Evolutionary conservation across 352 stramenopile genomes (phyloP).

Genomic region (Globisporangium camurandrum): DNA sequence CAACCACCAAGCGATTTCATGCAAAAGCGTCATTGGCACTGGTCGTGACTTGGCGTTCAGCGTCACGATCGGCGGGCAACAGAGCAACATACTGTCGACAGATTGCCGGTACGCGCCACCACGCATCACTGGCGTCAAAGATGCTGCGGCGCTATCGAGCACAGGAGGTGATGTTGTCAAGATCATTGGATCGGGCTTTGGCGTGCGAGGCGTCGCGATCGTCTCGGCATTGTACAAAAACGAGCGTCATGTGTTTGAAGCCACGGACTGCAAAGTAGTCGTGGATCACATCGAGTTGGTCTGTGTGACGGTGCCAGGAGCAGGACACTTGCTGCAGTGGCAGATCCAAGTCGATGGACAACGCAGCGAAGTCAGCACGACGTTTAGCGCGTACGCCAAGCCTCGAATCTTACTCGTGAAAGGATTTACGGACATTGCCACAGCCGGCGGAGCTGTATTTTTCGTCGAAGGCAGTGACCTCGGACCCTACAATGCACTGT

Average conservation of each 20-base stretch:
- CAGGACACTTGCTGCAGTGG: conserved; percentile 29
- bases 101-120: conserved; percentile 31
- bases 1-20: conserved; percentile 25
- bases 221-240: conserved; percentile 34
- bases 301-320: conserved; percentile 27
- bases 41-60: conserved; percentile 28
- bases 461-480: conserved; percentile 43
- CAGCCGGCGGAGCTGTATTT: conserved; percentile 33
- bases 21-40: conserved; percentile 25
- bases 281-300: conserved; percentile 31
- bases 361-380: conserved; percentile 9
- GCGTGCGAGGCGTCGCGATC: conserved; percentile 21
- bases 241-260: conserved; percentile 23
- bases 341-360: conserved; percentile 29
- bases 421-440: conserved; percentile 37
- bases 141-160: conserved; percentile 17
- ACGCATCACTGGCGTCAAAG: conserved; percentile 13
- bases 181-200: conserved; percentile 40
- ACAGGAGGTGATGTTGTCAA: conserved; percentile 21
- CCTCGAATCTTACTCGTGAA: conserved; percentile 30
- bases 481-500: conserved; percentile 34
- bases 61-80: conserved; percentile 26
- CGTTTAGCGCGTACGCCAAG: conserved; percentile 21
- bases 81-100: conserved; percentile 15
- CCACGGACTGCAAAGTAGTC: conserved; percentile 32